Evolutionary conservation across 1,284 basidiomycete species (phyloP).

Genomic region (Fomitopsis palustris): DNA sequence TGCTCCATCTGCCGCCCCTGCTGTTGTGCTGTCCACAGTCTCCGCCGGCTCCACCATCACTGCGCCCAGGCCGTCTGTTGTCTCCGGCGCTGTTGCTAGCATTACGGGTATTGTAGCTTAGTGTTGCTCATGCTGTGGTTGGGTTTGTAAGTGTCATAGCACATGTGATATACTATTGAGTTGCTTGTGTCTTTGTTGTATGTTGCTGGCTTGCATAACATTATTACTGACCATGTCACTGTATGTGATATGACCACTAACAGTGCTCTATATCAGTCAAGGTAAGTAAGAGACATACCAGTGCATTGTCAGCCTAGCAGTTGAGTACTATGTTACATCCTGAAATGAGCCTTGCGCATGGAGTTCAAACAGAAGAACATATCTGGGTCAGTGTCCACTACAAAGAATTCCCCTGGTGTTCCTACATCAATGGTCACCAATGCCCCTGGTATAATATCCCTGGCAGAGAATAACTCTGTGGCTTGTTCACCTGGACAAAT

Average conservation of each 20-base stretch:
- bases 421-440: background rate
- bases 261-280: background rate
- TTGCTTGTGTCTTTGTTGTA: too few species aligned
- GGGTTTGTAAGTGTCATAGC: too few species aligned
- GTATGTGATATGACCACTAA: too few species aligned
- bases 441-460: background rate
- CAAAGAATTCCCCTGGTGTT: background rate
- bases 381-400: background rate
- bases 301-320: background rate
- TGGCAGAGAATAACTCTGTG: background rate
- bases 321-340: background rate
- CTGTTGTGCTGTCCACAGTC: background rate
- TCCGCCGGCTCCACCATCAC: background rate
- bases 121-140: background rate
- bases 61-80: background rate
- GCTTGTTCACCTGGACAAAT: background rate
- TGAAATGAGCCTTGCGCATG: background rate
- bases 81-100: background rate
- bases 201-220: too few species aligned
- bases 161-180: too few species aligned
- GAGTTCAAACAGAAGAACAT: background rate
- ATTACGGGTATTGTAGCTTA: background rate
- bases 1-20: background rate
- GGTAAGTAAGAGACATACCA: too few species aligned
- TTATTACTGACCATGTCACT: too few species aligned